Evolutionary conservation across 495 filamentous ascomycete genomes (phyloP).

Genomic region (Penicilliopsis zonata): DNA sequence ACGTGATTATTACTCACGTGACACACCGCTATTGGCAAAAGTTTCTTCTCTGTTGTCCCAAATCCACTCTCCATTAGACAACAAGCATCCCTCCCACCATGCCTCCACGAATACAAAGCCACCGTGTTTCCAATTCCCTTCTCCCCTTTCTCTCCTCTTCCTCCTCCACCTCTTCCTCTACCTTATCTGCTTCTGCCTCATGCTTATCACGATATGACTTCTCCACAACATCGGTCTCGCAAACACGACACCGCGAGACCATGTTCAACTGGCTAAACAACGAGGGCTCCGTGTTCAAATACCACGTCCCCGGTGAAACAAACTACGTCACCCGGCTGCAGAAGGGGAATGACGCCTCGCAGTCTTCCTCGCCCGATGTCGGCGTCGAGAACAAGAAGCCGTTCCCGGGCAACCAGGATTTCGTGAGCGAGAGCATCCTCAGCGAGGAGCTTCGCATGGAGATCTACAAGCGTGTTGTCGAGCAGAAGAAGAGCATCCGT

Average conservation of each 20-base stretch:
- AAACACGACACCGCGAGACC: constrained; percentile 37
- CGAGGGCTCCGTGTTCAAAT: constrained; percentile 41
- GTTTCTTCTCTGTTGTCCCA: too few species aligned
- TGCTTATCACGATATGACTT: constrained; percentile 23
- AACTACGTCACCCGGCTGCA: constrained; percentile 50
- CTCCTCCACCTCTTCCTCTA: constrained; percentile 7
- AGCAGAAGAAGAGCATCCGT: constrained; percentile 54
- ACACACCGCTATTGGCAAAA: too few species aligned
- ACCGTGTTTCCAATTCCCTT: constrained; percentile 24
- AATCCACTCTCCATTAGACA: too few species aligned
- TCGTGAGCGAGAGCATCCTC: constrained; percentile 61
- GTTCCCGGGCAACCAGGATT: constrained; percentile 67
- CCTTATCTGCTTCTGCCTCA: constrained; percentile 4
- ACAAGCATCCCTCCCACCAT: constrained; percentile 19
- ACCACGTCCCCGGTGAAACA: constrained; percentile 44
- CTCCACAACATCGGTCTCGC: constrained; percentile 28
- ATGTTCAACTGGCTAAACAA: constrained; percentile 61
- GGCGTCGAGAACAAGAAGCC: constrained; percentile 23
- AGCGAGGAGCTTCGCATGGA: constrained; percentile 61
- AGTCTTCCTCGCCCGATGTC: neutral
- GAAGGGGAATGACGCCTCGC: constrained; percentile 12
- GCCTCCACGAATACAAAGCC: constrained; percentile 33
- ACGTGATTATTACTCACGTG: too few species aligned
- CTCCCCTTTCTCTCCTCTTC: constrained; percentile 25
- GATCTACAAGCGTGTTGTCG: constrained; percentile 58